Evolutionary conservation across 73 alveolate species (phyloP), one percentile per base, ranked within the genome.

Genomic region (Tetrahymena borealis): DNA sequence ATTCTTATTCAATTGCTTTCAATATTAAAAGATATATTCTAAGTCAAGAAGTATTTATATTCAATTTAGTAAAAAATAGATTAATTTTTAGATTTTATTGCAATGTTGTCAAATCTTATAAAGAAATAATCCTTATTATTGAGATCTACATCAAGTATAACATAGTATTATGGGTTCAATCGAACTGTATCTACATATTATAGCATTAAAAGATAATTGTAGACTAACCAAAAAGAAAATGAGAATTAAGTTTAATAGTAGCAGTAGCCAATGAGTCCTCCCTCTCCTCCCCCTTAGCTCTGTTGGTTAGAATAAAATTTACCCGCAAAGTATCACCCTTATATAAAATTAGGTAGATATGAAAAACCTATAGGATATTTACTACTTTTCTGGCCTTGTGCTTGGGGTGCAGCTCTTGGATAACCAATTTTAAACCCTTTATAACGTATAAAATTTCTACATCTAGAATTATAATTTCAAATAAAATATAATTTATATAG

Each of bases 341-440:
- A 97, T 77, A 20, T 97, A 32, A 97, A 98, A 93, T 94, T 97
- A 12, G 98, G 97, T 10, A 90, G 99, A 39, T 77, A 95, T 42
- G 95, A 96, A 18, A 94, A 90, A 91, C 97, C 98, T 32, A 97
- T 97, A 0, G 99, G 99, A 18, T 95, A 98, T n/a, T 85, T 91
- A 35, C 94, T 97, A 3, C 91, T 96, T 12, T 96, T 97, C 11
- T 60, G 96, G 60, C 99, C 99, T 13, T 92, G 98, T 41, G 90
- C 79, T 40, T 97, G 98, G 98, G 97, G 98, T 16, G 78, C 96
- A 2, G 97, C 98, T 11, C 43, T 96, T 6, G 98, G 98, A 16
- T 90, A 97, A 11, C 91, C 94, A 7, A 93, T 95, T 39, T 95
- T 95, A 32, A 91, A 90, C 20, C 93, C 95, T 7, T 96, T 96